Percentiles rank a stretch among this genome's conserved stretches.
phyloP scores from a whole-genome alignment of 75 land plant species.

The Isoetes taiwanensis region DNA sequence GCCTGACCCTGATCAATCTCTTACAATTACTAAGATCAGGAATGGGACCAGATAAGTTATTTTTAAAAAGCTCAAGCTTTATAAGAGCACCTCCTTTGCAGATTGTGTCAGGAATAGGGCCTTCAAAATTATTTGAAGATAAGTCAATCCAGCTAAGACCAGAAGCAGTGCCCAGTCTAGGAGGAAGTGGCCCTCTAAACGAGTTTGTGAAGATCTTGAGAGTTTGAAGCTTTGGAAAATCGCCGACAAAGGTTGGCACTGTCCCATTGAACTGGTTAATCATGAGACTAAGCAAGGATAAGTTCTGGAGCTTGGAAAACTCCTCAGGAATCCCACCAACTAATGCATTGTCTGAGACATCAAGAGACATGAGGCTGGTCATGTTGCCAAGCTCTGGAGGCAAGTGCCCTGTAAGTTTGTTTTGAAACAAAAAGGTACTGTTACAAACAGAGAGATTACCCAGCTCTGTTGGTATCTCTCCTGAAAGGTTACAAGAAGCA shows the following conservation, averaged over 20 bases:
- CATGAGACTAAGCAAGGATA: conserved; percentile 3
- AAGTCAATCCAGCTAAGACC: not conserved
- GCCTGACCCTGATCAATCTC: not conserved
- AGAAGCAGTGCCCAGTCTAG: not conserved
- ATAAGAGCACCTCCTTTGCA: not conserved
- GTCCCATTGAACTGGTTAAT: not conserved
- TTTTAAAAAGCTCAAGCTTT: not conserved
- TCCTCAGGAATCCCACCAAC: too few relatives aligned
- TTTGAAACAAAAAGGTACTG: conserved; percentile 13
- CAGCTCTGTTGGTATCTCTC: not conserved
- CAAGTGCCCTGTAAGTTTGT: conserved; percentile 31
- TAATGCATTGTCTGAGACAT: conserved; percentile 31
- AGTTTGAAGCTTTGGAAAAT: not conserved
- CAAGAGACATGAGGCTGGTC: conserved; percentile 44
- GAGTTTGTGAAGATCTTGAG: conserved; percentile 7
- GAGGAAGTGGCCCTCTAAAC: not conserved
- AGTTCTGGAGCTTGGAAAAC: not conserved
- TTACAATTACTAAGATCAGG: not conserved
- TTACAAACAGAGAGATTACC: not conserved
- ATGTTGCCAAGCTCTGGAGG: conserved; percentile 53
- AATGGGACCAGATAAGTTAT: not conserved
- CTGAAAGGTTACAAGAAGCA: not conserved
- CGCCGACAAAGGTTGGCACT: not conserved
- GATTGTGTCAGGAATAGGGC: conserved; percentile 3
- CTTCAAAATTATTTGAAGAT: not conserved